A percentile compares a stretch with the other conserved stretches of the same genome.
These are phyloP conservation scores for Talaromyces verruculosus DNA, from an alignment of 2,329 filamentous ascomycete genomes.

Conservation along the genomic window DNA sequence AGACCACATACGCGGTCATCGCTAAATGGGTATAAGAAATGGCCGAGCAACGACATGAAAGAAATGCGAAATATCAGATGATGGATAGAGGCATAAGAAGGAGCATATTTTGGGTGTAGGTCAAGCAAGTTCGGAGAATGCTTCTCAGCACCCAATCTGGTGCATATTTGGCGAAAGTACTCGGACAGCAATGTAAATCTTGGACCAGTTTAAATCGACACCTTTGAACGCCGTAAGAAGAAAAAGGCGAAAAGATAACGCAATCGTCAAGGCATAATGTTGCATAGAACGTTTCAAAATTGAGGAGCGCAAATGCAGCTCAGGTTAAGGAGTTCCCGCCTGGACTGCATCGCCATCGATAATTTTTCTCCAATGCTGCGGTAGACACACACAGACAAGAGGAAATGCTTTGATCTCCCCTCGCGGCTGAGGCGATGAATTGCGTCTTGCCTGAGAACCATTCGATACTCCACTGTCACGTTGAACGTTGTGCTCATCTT, in stretches of 20 bases:
- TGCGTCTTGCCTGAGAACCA: conserved; percentile 57
- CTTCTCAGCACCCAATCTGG: neutral
- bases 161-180: neutral
- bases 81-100: neutral
- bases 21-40: conserved; percentile 23
- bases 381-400: conserved; percentile 90
- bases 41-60: conserved; percentile 1
- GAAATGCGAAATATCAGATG: conserved; percentile 3
- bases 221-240: conserved; percentile 20
- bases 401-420: conserved; percentile 98
- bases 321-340: conserved; percentile 29
- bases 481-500: conserved; percentile 70
- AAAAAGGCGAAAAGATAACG: conserved; percentile 25
- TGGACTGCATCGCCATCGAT: conserved; percentile 72
- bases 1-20: conserved; percentile 18
- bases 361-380: conserved; percentile 94
- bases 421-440: conserved; percentile 62
- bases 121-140: neutral
- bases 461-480: conserved; percentile 93
- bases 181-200: conserved; percentile 3
- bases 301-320: conserved; percentile 20
- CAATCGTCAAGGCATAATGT: conserved; percentile 42
- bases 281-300: conserved; percentile 27
- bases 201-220: conserved; percentile 15
- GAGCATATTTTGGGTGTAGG: neutral